Conservation (phyloP, 225 moss, liverwort and hornwort species). For the Physcomitrium patens region DNA sequence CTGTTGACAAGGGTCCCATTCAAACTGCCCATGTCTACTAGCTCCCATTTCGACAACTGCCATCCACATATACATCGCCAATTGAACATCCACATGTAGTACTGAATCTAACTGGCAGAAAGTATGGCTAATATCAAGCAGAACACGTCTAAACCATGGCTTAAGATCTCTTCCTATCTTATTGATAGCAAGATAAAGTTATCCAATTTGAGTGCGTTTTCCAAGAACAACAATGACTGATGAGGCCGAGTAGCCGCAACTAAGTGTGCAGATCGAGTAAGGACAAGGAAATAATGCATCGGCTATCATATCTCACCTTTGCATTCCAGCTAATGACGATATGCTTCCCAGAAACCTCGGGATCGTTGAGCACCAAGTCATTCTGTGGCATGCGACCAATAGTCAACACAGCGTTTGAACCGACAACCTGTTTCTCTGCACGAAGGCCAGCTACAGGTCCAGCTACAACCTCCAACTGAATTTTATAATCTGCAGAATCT, state of each 20-base stretch:
- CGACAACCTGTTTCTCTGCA: constrained; percentile 62
- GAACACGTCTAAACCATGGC: too few species aligned
- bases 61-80: constrained; percentile 34
- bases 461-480: constrained; percentile 82
- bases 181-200: too few species aligned
- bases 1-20: constrained; percentile 91
- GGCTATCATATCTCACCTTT: constrained; percentile 50
- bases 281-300: not conserved
- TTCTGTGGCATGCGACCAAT: constrained; percentile 82
- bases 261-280: not conserved
- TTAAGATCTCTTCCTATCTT: too few species aligned
- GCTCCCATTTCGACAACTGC: constrained; percentile 91
- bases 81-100: constrained; percentile 22
- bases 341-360: constrained; percentile 92
- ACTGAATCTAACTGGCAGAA: not conserved
- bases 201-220: too few species aligned
- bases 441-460: constrained; percentile 78
- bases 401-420: constrained; percentile 55
- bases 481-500: constrained; percentile 56
- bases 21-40: constrained; percentile 92
- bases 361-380: constrained; percentile 85
- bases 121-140: too few species aligned
- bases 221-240: too few species aligned
- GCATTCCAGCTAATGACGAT: constrained; percentile 84
- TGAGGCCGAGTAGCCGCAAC: too few species aligned